A percentile compares a stretch with the other conserved stretches of the same genome.
Evolutionary conservation across 2,329 filamentous ascomycete genomes (phyloP).

Genomic region (Penicillium sp.): DNA sequence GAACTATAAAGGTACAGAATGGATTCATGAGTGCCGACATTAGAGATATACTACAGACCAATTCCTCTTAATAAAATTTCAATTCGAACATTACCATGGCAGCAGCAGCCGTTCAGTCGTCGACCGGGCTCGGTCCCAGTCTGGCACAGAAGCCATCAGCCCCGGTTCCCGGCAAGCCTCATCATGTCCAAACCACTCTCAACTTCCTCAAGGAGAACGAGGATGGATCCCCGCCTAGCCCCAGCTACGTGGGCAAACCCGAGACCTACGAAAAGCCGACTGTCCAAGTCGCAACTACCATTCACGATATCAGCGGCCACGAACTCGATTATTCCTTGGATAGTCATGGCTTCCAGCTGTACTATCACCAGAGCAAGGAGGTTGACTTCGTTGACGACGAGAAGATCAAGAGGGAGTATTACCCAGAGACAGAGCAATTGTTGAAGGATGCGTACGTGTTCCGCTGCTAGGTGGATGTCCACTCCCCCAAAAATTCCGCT

Average conservation of each 20-base stretch:
- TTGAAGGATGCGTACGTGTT: slow-evolving; percentile 46
- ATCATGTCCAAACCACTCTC: slow-evolving; percentile 48
- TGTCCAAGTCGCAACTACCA: slow-evolving; percentile 41
- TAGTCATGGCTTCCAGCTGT: slow-evolving; percentile 51
- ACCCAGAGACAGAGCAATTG: slow-evolving; percentile 53
- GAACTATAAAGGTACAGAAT: slow-evolving; percentile 18
- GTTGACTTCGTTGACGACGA: slow-evolving; percentile 49
- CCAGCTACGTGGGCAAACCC: slow-evolving; percentile 41
- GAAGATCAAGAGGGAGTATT: slow-evolving; percentile 48
- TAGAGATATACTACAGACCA: background rate
- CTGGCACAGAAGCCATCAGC: slow-evolving; percentile 20
- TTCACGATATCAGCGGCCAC: slow-evolving; percentile 49
- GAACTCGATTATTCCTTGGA: slow-evolving; percentile 51
- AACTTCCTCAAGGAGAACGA: slow-evolving; percentile 53
- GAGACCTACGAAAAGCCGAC: slow-evolving; percentile 50
- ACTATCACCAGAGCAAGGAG: slow-evolving; percentile 46
- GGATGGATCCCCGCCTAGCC: slow-evolving; percentile 49
- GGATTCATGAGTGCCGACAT: background rate
- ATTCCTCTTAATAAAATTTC: background rate
- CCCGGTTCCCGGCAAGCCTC: slow-evolving; percentile 29
- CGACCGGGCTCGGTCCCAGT: slow-evolving; percentile 15
- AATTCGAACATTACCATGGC: slow-evolving; percentile 27
- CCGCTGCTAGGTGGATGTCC: background rate
- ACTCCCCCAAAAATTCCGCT: too few species aligned
- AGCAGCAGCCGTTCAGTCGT: slow-evolving; percentile 35